Conservation (phyloP, 2,329 filamentous ascomycete species). For the Acephala macrosclerotiorum region DNA sequence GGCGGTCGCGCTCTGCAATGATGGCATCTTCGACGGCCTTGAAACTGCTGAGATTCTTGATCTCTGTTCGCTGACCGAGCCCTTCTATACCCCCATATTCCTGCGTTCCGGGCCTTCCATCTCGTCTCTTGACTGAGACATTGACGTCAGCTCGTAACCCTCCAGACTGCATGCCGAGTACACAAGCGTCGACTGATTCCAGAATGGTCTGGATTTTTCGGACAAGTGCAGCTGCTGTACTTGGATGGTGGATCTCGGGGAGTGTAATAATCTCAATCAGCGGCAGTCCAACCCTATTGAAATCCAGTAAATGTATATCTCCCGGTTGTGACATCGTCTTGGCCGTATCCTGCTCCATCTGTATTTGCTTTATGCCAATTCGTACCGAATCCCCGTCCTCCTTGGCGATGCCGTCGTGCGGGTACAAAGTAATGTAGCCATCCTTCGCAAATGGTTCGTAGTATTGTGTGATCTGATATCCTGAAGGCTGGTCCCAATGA, state of each 20-base stretch:
- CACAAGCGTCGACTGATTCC: slow-evolving; percentile 82
- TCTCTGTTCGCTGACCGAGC: slow-evolving; percentile 90
- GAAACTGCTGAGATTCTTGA: slow-evolving; percentile 96
- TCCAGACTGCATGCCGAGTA: slow-evolving; percentile 91
- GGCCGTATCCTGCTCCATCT: slow-evolving; percentile 97
- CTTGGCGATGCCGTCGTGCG: slow-evolving; percentile 80
- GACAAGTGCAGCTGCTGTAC: slow-evolving; percentile 87
- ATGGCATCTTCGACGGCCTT: slow-evolving; percentile 96
- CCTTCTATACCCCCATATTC: slow-evolving; percentile 64
- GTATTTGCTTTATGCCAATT: slow-evolving; percentile 90
- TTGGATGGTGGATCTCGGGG: slow-evolving; percentile 86
- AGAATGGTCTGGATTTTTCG: slow-evolving; percentile 87
- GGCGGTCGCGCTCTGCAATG: slow-evolving; percentile 86
- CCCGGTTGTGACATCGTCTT: slow-evolving; percentile 85
- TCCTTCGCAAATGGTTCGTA: slow-evolving; percentile 77
- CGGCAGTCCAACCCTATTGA: slow-evolving; percentile 90
- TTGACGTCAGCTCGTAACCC: slow-evolving; percentile 95
- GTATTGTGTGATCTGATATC: slow-evolving; percentile 98
- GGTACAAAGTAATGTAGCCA: slow-evolving; percentile 74
- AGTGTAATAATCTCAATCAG: slow-evolving; percentile 95
- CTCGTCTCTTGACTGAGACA: slow-evolving; percentile 77
- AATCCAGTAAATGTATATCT: slow-evolving; percentile 81
- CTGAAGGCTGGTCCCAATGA: slow-evolving; percentile 96
- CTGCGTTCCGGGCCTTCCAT: slow-evolving; percentile 42
- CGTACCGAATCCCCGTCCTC: slow-evolving; percentile 74